Evolutionary conservation across 2,329 filamentous ascomycete species (phyloP).

Genomic region (Cordyceps cateniannulata): DNA sequence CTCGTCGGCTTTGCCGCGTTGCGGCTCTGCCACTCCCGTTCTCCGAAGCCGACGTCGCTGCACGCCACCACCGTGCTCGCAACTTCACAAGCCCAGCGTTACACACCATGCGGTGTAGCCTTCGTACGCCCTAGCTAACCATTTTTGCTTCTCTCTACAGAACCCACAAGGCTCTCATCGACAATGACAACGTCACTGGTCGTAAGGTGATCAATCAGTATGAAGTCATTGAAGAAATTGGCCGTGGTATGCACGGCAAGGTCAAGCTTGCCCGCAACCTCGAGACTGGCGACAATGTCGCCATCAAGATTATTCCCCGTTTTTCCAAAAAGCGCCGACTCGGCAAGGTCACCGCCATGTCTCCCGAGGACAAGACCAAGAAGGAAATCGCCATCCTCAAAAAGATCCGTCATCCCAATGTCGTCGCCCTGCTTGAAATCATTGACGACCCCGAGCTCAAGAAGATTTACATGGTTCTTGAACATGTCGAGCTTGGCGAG

Average conservation of each 20-base stretch:
- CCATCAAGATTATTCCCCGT: slow-evolving; percentile 96
- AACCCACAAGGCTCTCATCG: slow-evolving; percentile 86
- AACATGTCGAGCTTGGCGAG: slow-evolving; percentile 91
- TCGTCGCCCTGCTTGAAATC: slow-evolving; percentile 90
- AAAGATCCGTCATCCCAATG: slow-evolving; percentile 95
- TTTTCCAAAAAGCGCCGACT: slow-evolving; percentile 90
- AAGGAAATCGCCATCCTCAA: slow-evolving; percentile 97
- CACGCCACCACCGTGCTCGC: background rate
- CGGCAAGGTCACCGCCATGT: slow-evolving; percentile 66
- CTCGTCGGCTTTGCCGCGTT: background rate
- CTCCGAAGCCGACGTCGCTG: slow-evolving; percentile 1
- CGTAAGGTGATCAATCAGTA: slow-evolving; percentile 98
- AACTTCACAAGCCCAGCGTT: background rate
- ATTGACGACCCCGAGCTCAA: slow-evolving; percentile 94
- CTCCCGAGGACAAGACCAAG: slow-evolving; percentile 74
- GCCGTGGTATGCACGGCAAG: slow-evolving; percentile 92
- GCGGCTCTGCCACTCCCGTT: slow-evolving; percentile 3
- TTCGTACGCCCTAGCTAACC: background rate
- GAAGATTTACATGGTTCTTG: slow-evolving; percentile 97
- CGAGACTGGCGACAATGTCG: slow-evolving; percentile 70
- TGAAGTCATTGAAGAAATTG: slow-evolving; percentile 93
- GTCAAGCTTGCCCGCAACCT: slow-evolving; percentile 89
- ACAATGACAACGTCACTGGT: slow-evolving; percentile 80
- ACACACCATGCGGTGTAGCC: slow-evolving; percentile 7
- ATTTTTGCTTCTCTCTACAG: slow-evolving; percentile 30